Base-by-base conservation (phyloP, 495 filamentous ascomycete species). In the Tuber umbilicatum region DNA sequence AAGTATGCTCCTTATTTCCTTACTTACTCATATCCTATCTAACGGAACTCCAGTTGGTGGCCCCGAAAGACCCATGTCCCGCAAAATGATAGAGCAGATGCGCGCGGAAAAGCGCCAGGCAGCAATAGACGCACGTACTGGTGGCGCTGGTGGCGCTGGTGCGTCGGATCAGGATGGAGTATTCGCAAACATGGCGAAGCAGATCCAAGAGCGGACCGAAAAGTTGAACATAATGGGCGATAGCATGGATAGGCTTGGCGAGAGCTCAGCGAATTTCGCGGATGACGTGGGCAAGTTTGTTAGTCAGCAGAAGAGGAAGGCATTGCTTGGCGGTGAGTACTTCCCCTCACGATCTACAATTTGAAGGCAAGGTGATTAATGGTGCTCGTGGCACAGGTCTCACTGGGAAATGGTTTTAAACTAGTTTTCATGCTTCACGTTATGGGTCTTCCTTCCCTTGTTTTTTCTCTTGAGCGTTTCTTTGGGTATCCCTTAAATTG, bases 131-230 rank as follows among this genome's bases (percentile, higher is more conserved):
- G 89, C 80, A 85, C 74, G 86, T 73, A 47, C 85, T 84, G 12
- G 83, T 85, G 35, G 84, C 82, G n/a, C 86, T 81, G 70, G 87
- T 84, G 74, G 81, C 82, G 38, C 79, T 76, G 64, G 84, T 81
- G 35, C 83, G 78, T 41, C 80, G 50, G 81, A 77, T 38, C 73
- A 76, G 60, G 89, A 92, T 74, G 88, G 89, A 35, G 91, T 91
- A 75, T 89, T 89, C 83, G 86, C 89, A 42, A 91, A 88, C 78
- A 90, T 97, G 86, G 89, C 91, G 23, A 88, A 94, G 70, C 91
- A 93, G 82, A 83, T 98, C 42, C 92, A 94, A 78, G 94, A 99
- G 82, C 86, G 95, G 45, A 97, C 94, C 4, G 93, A 97, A 83
- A 92, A 90, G 77, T 84, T 99, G 70, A 91, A 88, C 69, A 85